Conservation (phyloP, 371 early-diverging fungal species). For the Mortierella sp. region DNA sequence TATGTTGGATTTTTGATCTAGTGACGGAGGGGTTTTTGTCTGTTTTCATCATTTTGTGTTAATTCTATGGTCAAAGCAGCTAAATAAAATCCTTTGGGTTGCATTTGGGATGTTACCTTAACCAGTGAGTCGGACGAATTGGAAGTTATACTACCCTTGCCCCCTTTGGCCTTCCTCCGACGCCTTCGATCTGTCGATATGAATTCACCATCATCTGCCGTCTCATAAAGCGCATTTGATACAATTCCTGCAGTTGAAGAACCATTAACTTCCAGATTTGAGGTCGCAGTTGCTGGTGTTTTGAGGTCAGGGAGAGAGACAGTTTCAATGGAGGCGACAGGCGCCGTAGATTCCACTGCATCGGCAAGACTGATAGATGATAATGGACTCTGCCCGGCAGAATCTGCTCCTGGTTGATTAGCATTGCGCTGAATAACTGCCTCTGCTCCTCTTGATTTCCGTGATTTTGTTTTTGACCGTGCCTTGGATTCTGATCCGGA, state of each 20-base stretch:
- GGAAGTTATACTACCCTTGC: slow-evolving; percentile 6
- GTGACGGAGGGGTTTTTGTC: neutral
- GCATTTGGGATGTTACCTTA: slow-evolving; percentile 22
- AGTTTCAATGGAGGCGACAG: neutral
- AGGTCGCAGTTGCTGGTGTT: neutral
- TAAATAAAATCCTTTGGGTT: neutral
- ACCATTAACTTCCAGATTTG: neutral
- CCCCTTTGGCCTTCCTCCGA: slow-evolving; percentile 33
- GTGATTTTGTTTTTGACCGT: slow-evolving; percentile 11
- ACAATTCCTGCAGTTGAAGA: neutral
- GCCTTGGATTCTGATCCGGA: slow-evolving; percentile 53
- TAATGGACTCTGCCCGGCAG: neutral
- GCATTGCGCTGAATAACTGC: neutral
- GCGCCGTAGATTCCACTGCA: neutral
- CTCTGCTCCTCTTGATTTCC: neutral
- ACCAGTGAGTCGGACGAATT: slow-evolving; percentile 31
- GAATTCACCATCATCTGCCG: slow-evolving; percentile 43
- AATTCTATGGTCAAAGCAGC: neutral
- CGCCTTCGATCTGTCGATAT: slow-evolving; percentile 46
- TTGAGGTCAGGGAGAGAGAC: neutral
- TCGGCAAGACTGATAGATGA: neutral
- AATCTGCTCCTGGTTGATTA: neutral
- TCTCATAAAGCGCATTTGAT: slow-evolving; percentile 19
- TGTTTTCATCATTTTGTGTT: neutral
- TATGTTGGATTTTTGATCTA: neutral